These are phyloP conservation scores for Logfia minima DNA, from an alignment of 129 eudicot species.

Conservation along the genomic window DNA sequence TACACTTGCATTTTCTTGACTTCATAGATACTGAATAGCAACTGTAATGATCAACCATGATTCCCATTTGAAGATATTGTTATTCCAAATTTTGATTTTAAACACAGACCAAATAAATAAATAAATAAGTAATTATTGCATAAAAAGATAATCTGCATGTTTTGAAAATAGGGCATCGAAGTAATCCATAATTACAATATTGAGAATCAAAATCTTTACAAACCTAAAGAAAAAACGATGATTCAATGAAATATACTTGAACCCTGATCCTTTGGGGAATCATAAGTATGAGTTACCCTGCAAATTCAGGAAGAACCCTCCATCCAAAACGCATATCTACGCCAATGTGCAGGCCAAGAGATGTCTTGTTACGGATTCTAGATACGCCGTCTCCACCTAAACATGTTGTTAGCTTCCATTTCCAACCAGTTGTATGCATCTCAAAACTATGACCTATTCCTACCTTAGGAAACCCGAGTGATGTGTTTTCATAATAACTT, in stretches of 20 bases:
- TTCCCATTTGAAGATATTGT: not conserved
- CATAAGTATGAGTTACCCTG: conserved; percentile 66
- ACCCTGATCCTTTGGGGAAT: conserved; percentile 23
- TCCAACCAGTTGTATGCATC: conserved; percentile 76
- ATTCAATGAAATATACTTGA: conserved; percentile 5
- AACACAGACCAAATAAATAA: not conserved
- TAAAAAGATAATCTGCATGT: not conserved
- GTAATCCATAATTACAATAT: conserved; percentile 10
- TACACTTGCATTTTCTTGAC: not conserved
- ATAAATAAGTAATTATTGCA: not conserved
- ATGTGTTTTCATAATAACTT: not conserved
- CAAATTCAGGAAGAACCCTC: conserved; percentile 88
- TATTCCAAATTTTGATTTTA: not conserved
- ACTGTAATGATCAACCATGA: not conserved
- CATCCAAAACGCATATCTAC: conserved; percentile 91
- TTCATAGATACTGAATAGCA: not conserved
- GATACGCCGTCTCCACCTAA: conserved; percentile 91
- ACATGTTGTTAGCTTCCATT: conserved; percentile 91
- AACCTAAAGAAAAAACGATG: not conserved
- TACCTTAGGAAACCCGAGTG: conserved; percentile 36
- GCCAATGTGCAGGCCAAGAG: conserved; percentile 74
- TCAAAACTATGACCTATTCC: conserved; percentile 89
- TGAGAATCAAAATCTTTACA: conserved; percentile 6
- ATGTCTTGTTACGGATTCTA: conserved; percentile 84
- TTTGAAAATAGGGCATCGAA: not conserved